These are phyloP conservation scores for Teratosphaeria zuluensis DNA, from an alignment of 2,329 filamentous ascomycete species.

Conservation along the genomic window DNA sequence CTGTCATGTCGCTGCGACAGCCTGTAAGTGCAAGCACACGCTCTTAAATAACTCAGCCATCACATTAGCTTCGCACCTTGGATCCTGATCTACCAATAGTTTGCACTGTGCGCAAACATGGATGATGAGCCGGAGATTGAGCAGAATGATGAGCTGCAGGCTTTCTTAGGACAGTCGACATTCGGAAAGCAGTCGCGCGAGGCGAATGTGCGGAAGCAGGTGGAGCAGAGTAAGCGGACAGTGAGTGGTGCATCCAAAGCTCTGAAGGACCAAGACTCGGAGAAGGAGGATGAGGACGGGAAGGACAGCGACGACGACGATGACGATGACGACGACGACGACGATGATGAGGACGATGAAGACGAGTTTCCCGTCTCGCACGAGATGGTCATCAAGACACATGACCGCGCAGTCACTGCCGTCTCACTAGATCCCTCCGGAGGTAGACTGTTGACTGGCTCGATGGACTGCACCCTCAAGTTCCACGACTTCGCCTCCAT, in stretches of 20 bases:
- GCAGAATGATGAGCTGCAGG: constrained; percentile 59
- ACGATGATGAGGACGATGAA: constrained; percentile 58
- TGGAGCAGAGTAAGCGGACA: constrained; percentile 64
- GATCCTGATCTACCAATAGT: background rate
- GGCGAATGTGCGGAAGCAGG: constrained; percentile 67
- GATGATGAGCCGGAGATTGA: constrained; percentile 18
- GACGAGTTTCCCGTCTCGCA: constrained; percentile 90
- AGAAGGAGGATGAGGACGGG: constrained; percentile 41
- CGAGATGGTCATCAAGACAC: constrained; percentile 84
- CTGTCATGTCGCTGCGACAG: background rate
- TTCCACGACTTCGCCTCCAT: constrained; percentile 92
- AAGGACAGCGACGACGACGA: constrained; percentile 44
- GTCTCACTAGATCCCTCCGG: constrained; percentile 78
- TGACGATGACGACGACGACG: constrained; percentile 47
- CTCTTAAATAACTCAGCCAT: background rate
- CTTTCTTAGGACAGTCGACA: constrained; percentile 67
- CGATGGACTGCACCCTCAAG: constrained; percentile 82
- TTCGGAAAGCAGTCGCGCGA: constrained; percentile 76
- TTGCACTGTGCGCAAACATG: constrained; percentile 2
- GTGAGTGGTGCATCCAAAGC: constrained; percentile 25
- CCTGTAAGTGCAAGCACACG: background rate
- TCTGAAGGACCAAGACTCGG: constrained; percentile 27
- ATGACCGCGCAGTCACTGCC: constrained; percentile 77
- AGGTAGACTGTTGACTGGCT: constrained; percentile 77
- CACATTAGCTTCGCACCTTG: background rate